phyloP scores from a whole-genome alignment of 257 asterid genomes.

The Orobanche coerulescens region DNA sequence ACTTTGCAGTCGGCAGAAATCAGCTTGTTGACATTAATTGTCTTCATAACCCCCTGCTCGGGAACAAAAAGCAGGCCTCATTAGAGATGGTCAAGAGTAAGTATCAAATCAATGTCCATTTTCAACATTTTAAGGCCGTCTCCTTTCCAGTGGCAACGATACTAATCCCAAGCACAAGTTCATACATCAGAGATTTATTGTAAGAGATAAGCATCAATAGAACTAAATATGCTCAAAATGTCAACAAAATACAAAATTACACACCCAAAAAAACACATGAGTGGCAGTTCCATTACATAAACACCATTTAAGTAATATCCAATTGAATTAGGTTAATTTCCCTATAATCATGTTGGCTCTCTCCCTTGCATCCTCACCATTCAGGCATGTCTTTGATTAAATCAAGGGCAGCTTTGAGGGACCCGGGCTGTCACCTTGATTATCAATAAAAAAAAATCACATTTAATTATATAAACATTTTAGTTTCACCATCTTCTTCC shows the following conservation, averaged over 20 bases:
- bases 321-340: neutral
- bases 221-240: neutral
- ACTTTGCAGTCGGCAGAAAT: conserved; percentile 82
- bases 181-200: neutral
- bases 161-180: neutral
- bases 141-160: neutral
- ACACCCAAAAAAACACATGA: neutral
- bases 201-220: neutral
- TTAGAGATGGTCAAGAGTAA: neutral
- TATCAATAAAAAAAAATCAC: too few relatives aligned
- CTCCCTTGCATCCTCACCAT: too few relatives aligned
- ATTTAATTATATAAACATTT: neutral
- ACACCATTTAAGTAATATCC: neutral
- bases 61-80: neutral
- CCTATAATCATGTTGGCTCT: too few relatives aligned
- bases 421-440: too few relatives aligned
- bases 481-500: neutral
- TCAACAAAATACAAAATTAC: neutral
- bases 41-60: conserved; percentile 80
- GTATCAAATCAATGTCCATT: neutral
- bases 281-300: neutral
- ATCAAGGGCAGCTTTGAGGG: neutral
- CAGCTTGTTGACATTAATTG: conserved; percentile 72
- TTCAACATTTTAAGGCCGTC: neutral
- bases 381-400: too few relatives aligned